Evolutionary conservation across 352 stramenopile species (phyloP).

Genomic region (Paralagenidium karlingii): DNA sequence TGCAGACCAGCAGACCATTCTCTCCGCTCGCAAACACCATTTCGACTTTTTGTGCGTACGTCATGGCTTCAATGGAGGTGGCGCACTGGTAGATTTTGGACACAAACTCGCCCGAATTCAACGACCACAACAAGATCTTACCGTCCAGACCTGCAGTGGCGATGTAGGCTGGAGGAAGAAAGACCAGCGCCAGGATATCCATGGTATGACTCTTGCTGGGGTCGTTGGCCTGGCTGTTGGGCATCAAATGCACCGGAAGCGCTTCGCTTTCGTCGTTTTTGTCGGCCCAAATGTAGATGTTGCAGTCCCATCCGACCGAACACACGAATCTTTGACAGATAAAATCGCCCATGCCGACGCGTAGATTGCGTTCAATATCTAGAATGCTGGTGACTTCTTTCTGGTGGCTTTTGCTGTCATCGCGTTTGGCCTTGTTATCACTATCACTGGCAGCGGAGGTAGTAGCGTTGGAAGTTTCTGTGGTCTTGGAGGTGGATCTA

Average conservation of each 20-base stretch:
- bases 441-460: slow-evolving; percentile 4
- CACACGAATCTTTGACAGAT: slow-evolving; percentile 72
- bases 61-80: slow-evolving; percentile 53
- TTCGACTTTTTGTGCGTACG: slow-evolving; percentile 57
- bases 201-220: slow-evolving; percentile 36
- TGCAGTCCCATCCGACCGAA: slow-evolving; percentile 75
- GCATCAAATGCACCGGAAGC: slow-evolving; percentile 39
- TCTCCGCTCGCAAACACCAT: slow-evolving; percentile 58
- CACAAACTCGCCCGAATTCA: slow-evolving; percentile 65
- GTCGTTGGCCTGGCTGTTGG: slow-evolving; percentile 13
- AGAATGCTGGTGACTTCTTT: slow-evolving; percentile 79
- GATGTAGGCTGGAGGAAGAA: slow-evolving; percentile 57
- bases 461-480: background rate
- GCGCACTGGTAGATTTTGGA: slow-evolving; percentile 40
- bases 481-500: background rate
- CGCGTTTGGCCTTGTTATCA: slow-evolving; percentile 38
- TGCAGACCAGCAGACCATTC: slow-evolving; percentile 39
- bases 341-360: slow-evolving; percentile 70
- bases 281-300: slow-evolving; percentile 74
- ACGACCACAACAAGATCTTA: slow-evolving; percentile 61
- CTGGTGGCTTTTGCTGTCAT: no score
- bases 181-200: slow-evolving; percentile 54
- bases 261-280: slow-evolving; percentile 66
- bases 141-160: slow-evolving; percentile 53
- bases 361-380: slow-evolving; percentile 62